A percentile compares a stretch with the other conserved stretches of the same genome.
These are phyloP conservation scores for Bacidia rubella DNA, from an alignment of 495 filamentous ascomycete genomes.

Conservation along the genomic window DNA sequence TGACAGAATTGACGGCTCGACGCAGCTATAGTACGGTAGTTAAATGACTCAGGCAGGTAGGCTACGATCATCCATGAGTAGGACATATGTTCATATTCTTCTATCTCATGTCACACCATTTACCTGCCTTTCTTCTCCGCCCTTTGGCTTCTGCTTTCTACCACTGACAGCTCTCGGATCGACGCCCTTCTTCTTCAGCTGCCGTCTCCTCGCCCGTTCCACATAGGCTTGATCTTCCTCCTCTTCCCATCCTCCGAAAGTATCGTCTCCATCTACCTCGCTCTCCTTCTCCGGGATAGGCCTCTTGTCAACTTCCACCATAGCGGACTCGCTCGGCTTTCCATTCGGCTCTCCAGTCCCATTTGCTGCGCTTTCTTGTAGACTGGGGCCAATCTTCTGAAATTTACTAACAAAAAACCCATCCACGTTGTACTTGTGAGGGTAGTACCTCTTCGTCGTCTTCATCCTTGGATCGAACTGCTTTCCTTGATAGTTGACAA, in stretches of 20 bases:
- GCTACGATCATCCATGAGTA: too few relatives aligned
- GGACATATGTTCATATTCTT: too few relatives aligned
- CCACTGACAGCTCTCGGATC: constrained; percentile 39
- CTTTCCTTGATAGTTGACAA: constrained; percentile 78
- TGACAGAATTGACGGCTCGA: neutral
- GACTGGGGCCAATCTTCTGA: constrained; percentile 74
- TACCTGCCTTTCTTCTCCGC: neutral
- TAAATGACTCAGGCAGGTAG: too few relatives aligned
- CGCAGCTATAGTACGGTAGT: too few relatives aligned
- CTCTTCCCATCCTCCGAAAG: constrained; percentile 53
- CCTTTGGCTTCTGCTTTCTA: constrained; percentile 2
- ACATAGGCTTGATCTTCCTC: constrained; percentile 47
- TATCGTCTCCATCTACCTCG: constrained; percentile 27
- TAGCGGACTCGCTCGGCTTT: constrained; percentile 16
- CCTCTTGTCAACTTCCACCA: constrained; percentile 29
- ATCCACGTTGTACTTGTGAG: constrained; percentile 90
- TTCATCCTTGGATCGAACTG: constrained; percentile 75
- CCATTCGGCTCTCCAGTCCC: constrained; percentile 23
- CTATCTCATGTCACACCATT: neutral
- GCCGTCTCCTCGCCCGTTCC: constrained; percentile 42
- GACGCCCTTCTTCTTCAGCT: constrained; percentile 49
- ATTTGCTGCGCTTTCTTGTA: constrained; percentile 22
- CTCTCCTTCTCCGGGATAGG: constrained; percentile 34
- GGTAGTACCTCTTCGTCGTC: constrained; percentile 79
- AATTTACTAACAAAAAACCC: constrained; percentile 98